Conservation (phyloP, 768 basidiomycete species). For the Podaxis sp. region DNA sequence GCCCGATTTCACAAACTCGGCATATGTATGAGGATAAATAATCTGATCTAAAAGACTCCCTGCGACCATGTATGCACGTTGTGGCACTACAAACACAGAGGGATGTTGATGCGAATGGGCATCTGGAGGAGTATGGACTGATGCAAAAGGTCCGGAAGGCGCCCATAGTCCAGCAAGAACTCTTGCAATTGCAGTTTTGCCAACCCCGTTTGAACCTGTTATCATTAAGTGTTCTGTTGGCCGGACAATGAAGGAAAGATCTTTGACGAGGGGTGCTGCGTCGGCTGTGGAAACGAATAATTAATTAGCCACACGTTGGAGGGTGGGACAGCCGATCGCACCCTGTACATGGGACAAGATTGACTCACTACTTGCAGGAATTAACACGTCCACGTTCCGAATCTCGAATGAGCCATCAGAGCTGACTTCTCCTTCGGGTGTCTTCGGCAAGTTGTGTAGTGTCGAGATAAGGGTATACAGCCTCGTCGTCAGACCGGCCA, state of each 20-base stretch:
- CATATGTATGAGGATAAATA: constrained; percentile 88
- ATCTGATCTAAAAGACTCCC: constrained; percentile 91
- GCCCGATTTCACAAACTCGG: constrained; percentile 61
- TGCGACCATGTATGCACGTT: constrained; percentile 88
- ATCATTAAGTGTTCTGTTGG: constrained; percentile 90
- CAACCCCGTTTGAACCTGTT: constrained; percentile 90
- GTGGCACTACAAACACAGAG: constrained; percentile 85
- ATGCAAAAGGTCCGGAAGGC: constrained; percentile 36
- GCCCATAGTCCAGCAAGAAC: constrained; percentile 92
- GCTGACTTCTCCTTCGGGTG: constrained; percentile 35
- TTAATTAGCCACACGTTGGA: neutral
- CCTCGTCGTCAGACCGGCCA: constrained; percentile 91
- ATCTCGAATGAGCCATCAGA: constrained; percentile 53
- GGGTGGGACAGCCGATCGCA: neutral
- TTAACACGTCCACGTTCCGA: constrained; percentile 66
- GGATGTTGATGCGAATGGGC: constrained; percentile 37
- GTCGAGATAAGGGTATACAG: constrained; percentile 87
- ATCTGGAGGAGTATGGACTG: constrained; percentile 21
- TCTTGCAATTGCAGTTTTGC: constrained; percentile 87
- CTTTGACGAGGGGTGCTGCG: constrained; percentile 55
- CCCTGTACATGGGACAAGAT: neutral
- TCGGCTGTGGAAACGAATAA: neutral
- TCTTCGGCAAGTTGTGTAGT: constrained; percentile 67
- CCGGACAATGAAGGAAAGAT: constrained; percentile 61
- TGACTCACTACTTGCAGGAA: constrained; percentile 40